Conservation (phyloP, 768 basidiomycete genomes). For the Russula ochroleuca region DNA sequence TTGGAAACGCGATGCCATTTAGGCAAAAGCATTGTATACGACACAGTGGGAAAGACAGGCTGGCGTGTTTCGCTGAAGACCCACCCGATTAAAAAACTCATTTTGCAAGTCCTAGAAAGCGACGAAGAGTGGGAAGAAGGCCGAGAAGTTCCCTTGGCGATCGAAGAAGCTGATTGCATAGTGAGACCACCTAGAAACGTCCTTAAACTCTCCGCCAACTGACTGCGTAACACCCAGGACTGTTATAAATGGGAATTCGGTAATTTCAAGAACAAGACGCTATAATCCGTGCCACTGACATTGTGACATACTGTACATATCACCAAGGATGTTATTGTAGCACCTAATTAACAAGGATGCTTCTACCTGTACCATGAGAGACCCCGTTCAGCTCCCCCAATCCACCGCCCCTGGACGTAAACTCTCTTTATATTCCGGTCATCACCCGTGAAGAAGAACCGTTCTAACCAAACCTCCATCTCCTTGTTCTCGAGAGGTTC, state of each 20-base stretch:
- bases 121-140: constrained; percentile 43
- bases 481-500: constrained; percentile 32
- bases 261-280: constrained; percentile 37
- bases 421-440: constrained; percentile 78
- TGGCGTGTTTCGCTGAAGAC: constrained; percentile 57
- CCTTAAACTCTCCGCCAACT: not conserved
- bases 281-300: constrained; percentile 1
- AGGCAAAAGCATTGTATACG: constrained; percentile 60
- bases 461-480: constrained; percentile 64
- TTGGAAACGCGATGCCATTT: constrained; percentile 59
- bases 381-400: constrained; percentile 60
- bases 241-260: constrained; percentile 78
- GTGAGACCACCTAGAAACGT: constrained; percentile 36
- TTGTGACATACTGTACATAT: constrained; percentile 9
- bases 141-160: constrained; percentile 53
- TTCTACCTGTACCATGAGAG: not conserved
- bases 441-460: constrained; percentile 84
- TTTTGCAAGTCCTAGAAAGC: constrained; percentile 50
- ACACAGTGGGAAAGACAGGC: constrained; percentile 57
- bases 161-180: constrained; percentile 60
- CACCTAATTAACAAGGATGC: not conserved
- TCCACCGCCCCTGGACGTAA: constrained; percentile 73
- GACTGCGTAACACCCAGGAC: constrained; percentile 43
- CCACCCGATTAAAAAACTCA: constrained; percentile 53
- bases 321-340: constrained; percentile 9